Percentiles rank a stretch among this genome's conserved stretches.
Conservation (phyloP, 305 asterid species). For the Solanum hybrid region DNA sequence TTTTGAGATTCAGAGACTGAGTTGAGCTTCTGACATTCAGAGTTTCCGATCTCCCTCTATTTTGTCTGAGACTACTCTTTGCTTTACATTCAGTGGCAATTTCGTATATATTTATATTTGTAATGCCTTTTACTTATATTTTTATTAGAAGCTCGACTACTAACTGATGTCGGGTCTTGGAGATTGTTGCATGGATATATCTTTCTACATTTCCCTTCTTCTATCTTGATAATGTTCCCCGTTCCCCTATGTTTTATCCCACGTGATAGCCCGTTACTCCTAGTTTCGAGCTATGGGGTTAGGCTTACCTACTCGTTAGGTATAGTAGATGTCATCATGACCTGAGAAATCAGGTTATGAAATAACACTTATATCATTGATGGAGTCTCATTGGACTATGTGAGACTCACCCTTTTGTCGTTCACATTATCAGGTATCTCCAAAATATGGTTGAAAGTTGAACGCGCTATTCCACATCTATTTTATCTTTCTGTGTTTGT, state of each 20-base stretch:
- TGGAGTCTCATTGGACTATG: neutral
- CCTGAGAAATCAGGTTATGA: neutral
- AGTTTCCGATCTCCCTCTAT: neutral
- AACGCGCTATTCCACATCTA: neutral
- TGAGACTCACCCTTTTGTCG: neutral
- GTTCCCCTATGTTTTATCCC: neutral
- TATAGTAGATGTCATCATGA: neutral
- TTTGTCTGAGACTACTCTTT: neutral
- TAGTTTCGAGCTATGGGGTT: neutral
- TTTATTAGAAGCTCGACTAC: neutral
- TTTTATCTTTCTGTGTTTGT: neutral
- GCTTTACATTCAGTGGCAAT: neutral
- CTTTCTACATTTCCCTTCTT: neutral
- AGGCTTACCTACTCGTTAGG: neutral
- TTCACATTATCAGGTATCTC: neutral
- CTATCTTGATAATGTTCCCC: neutral
- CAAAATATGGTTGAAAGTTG: neutral
- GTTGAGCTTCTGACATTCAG: neutral
- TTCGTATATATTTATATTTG: no score
- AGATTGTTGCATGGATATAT: neutral
- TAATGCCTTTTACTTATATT: neutral
- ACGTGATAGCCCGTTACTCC: neutral
- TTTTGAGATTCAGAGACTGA: neutral
- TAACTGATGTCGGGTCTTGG: no score
- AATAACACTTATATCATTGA: neutral